Conservation (phyloP, 1,284 basidiomycete species). For the Uromyces viciae-fabae region DNA sequence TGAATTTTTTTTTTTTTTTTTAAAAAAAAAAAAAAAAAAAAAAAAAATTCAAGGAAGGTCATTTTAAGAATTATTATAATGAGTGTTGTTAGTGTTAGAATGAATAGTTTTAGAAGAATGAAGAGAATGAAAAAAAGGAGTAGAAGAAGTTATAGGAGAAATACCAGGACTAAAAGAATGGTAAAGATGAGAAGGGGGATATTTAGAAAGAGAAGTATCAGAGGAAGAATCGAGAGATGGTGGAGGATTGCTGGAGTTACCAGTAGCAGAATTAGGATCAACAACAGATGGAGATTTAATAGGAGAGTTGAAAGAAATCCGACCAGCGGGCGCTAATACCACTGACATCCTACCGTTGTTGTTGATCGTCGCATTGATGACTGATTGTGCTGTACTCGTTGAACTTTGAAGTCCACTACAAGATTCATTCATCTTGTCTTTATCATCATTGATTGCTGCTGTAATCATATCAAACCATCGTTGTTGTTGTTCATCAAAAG, state of each 20-base stretch:
- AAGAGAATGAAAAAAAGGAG: no score
- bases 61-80: no score
- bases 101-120: no score
- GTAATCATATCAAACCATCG: constrained; percentile 43
- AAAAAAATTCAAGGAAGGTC: no score
- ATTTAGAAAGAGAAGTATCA: no score
- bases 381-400: background rate
- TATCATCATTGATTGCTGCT: constrained; percentile 29
- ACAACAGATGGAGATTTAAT: background rate
- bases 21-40: background rate
- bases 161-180: no score
- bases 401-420: background rate
- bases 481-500: constrained; percentile 36
- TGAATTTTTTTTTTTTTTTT: background rate
- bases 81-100: no score
- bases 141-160: no score
- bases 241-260: no score
- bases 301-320: background rate
- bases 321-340: constrained; percentile 15
- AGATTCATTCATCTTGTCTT: constrained; percentile 26
- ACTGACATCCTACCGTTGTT: constrained; percentile 11
- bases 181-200: no score
- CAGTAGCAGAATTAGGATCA: no score
- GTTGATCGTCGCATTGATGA: constrained; percentile 5
- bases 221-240: no score